Percentiles rank a stretch among this genome's conserved stretches.
phyloP scores from a whole-genome alignment of 805 yeast genomes.

The Starmerella lactis-condensi region DNA sequence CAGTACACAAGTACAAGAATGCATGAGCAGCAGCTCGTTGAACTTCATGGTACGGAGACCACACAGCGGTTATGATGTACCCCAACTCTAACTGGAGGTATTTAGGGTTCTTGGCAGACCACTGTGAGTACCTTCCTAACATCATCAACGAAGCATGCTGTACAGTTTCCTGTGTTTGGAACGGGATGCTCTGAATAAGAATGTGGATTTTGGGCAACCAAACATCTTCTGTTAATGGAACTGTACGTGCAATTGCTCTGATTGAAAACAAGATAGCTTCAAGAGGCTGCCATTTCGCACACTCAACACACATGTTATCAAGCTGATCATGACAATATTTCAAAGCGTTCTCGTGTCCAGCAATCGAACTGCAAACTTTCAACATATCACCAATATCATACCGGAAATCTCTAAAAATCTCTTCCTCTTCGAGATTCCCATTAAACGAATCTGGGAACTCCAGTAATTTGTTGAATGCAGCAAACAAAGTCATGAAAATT shows the following conservation, averaged over 20 bases:
- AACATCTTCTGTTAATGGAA: slow-evolving; percentile 42
- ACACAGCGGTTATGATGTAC: slow-evolving; percentile 65
- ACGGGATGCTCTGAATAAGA: slow-evolving; percentile 45
- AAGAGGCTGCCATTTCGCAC: slow-evolving; percentile 49
- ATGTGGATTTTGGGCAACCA: slow-evolving; percentile 59
- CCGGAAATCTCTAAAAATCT: slow-evolving; percentile 80
- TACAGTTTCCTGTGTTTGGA: slow-evolving; percentile 52
- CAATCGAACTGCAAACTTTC: slow-evolving; percentile 83
- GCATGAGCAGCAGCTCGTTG: slow-evolving; percentile 83
- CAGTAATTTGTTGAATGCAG: slow-evolving; percentile 46
- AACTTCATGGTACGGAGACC: slow-evolving; percentile 29
- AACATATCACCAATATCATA: slow-evolving; percentile 97
- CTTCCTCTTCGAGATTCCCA: slow-evolving; percentile 64
- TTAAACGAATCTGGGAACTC: slow-evolving; percentile 55
- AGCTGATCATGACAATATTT: slow-evolving; percentile 10
- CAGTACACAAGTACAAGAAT: slow-evolving; percentile 82
- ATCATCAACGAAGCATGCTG: slow-evolving; percentile 87
- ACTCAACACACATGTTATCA: neutral
- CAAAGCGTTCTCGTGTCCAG: slow-evolving; percentile 58
- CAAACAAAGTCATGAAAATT: slow-evolving; percentile 39
- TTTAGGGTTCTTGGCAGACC: slow-evolving; percentile 79
- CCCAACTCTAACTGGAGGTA: slow-evolving; percentile 64
- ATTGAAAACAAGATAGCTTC: slow-evolving; percentile 82
- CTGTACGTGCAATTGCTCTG: slow-evolving; percentile 89
- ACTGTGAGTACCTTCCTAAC: slow-evolving; percentile 86